Base-by-base conservation (phyloP, 2,329 filamentous ascomycete genomes). In the Diplodia intermedia region DNA sequence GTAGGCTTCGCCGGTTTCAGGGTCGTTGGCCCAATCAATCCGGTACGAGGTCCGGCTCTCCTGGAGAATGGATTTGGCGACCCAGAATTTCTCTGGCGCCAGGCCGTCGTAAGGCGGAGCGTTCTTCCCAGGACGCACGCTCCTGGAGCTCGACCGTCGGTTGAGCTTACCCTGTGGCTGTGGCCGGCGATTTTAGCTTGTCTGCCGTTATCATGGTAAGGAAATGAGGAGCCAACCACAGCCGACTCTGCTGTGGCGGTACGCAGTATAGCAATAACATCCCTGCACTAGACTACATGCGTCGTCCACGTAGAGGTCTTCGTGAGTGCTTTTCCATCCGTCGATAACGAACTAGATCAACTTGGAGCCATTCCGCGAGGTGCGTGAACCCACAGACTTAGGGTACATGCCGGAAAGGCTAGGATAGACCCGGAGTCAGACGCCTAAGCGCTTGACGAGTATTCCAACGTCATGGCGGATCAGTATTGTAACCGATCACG, bases 11-110 rank as follows among this genome's bases (percentile, higher is more conserved):
- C 84, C 85, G 49, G 85, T 86, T 2, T 71, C 69, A n/a, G 80
- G 76, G 72, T 88, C 77, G 69, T 84, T 82, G 57, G 80, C 82
- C 88, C 88, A 89, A 72, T 88, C 83, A 65, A 89, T 82, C 3
- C 80, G 73, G 71, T 88, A 90, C n/a, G 79, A 70, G 12, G 73
- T 73, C 29, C 72, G 73, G 31, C 57, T 72, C 55, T 79, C 78
- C 50, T 73, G 69, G 23, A 81, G 69, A 47, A 81, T 80, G 7
- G 66, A 70, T n/a, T 23, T 50, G n/a, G 65, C 65, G 5, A 29
- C 15, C 40, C 50, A 60, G 20, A 67, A 52, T 2, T 38, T 20
- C 12, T 23, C n/a, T 33, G 53, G 53, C 18, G 29, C 33, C 14
- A 54, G 52, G 4, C 29, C 26, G 26, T 55, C 29, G 31, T n/a